Evolutionary conservation across 345 rosid species (phyloP), one percentile per base, ranked within the genome.

Genomic region (Cardiospermum halicacabum): DNA sequence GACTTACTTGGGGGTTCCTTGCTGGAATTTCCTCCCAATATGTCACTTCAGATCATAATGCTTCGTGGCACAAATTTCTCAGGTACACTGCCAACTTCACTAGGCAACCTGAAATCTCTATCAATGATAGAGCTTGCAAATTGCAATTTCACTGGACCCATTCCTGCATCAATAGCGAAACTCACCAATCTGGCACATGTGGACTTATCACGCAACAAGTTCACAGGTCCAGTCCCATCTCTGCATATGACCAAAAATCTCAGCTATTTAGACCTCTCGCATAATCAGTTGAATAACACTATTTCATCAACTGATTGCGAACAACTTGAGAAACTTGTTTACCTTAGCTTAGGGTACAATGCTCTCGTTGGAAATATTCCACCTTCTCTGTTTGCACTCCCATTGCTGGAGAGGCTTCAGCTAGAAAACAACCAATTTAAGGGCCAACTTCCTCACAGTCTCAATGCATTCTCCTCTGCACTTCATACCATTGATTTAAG

Each of bases 401-500:
- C 68, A 26, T 57, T 26, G 4, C 5, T 77, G 58, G 69, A 45
- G 48, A 53, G 24, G 64, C 32, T 74, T 16, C 7, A 18, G 2
- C 77, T 77, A 3, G 28, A 60, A 1, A 6, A 15, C 54, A 82
- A 82, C 67, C 61, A 60, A 53, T 61, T 85, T 56, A 47, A 19
- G 0, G 84, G 81, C 1, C 50, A 0, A 26, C 1, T 79, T 51
- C 34, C 0, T 0, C 26, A 0, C 1, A 18, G 19, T 7, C 7
- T 8, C 5, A n/a, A 48, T 11, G 43, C 57, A 3, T 22, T 72
- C 39, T 15, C 21, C 10, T 50, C 21, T 3, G 15, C 0, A 0
- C 66, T 82, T 19, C 64, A 73, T 36, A 77, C 77, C 0, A 10
- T 85, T 21, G 82, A 79, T 69, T 68, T 85, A 64, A 66, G 81